phyloP scores from a whole-genome alignment of 768 basidiomycete species.

The Leucogyrophana mollusca region DNA sequence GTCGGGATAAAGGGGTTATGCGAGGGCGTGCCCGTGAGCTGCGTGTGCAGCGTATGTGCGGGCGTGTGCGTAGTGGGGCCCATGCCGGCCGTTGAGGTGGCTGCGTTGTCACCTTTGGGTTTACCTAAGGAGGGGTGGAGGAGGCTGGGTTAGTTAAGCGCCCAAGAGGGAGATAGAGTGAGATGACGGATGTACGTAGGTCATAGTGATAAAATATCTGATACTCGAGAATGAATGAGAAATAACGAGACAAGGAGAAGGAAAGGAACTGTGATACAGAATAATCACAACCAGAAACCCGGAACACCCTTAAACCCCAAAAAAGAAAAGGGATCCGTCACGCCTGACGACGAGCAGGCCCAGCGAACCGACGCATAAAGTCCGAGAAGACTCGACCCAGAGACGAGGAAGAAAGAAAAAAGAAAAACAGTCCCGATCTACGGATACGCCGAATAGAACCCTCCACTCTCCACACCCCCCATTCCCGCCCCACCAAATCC shows the following conservation, averaged over 20 bases:
- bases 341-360: no score
- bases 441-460: no score
- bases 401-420: not conserved
- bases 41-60: not conserved
- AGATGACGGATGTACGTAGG: no score
- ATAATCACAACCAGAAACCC: not conserved
- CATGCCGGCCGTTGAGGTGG: slow-evolving; percentile 5
- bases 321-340: no score
- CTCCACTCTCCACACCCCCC: no score
- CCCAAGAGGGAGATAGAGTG: no score
- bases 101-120: slow-evolving; percentile 18
- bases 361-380: no score
- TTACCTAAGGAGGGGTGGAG: slow-evolving; percentile 13
- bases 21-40: slow-evolving; percentile 1
- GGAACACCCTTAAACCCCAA: no score
- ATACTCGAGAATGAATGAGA: not conserved
- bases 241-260: not conserved
- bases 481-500: no score
- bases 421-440: not conserved
- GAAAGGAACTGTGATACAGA: not conserved
- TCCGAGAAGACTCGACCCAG: no score
- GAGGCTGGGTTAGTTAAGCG: slow-evolving; percentile 10
- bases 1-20: not conserved
- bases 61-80: not conserved
- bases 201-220: no score